Evolutionary conservation across 306 rosid species (phyloP).

Genomic region (Luffa acutangula): DNA sequence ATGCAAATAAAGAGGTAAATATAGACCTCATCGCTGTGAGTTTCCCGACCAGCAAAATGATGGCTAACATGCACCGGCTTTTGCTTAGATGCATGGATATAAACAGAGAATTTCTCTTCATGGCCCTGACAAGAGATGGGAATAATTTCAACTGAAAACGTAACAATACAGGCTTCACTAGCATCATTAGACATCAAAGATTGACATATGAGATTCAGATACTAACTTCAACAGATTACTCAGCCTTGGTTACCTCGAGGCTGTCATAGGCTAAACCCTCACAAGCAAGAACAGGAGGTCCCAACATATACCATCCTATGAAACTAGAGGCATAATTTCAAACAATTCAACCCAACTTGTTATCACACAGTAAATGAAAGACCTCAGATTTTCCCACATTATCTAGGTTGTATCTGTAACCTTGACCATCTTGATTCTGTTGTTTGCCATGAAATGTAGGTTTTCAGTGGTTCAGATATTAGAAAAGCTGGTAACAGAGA

Average conservation of each 20-base stretch:
- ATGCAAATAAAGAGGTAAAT: background rate
- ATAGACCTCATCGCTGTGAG: slow-evolving; percentile 82
- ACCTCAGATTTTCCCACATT: background rate
- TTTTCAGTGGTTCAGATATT: background rate
- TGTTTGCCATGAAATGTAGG: background rate
- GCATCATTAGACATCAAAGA: background rate
- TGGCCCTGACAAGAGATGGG: slow-evolving; percentile 67
- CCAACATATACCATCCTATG: background rate
- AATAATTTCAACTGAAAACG: slow-evolving; percentile 21
- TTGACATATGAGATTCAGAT: background rate
- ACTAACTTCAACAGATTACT: background rate
- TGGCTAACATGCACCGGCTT: slow-evolving; percentile 83
- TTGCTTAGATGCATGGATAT: slow-evolving; percentile 83
- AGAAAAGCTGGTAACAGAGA: background rate
- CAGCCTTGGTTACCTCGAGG: background rate
- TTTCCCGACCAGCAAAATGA: slow-evolving; percentile 55
- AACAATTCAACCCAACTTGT: background rate
- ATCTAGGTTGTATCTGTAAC: background rate
- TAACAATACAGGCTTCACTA: background rate
- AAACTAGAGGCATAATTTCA: background rate
- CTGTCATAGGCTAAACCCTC: background rate
- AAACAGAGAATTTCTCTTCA: slow-evolving; percentile 91
- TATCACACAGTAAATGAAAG: background rate
- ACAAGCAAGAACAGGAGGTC: background rate
- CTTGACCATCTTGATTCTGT: background rate